A percentile compares a stretch with the other conserved stretches of the same genome.
Conservation (phyloP, 768 basidiomycete genomes). For the Collybiopsis confluens region DNA sequence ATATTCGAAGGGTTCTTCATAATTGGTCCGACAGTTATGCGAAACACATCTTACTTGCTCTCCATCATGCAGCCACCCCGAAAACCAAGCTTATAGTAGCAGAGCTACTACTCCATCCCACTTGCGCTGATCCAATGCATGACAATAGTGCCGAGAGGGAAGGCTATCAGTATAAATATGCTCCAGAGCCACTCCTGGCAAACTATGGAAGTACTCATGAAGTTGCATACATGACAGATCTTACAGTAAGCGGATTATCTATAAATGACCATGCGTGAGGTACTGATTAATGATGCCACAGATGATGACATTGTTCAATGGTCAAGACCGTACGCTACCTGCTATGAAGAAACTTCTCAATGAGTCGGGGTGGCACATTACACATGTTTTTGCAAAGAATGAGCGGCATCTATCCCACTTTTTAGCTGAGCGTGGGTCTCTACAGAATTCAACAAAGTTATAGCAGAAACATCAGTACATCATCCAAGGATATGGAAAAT, state of each 20-base stretch:
- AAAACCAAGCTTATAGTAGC: conserved; percentile 23
- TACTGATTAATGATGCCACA: no score
- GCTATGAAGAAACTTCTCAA: no score
- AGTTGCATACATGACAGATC: conserved; percentile 5
- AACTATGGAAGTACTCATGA: conserved; percentile 6
- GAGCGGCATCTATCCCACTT: no score
- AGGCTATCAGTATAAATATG: not conserved
- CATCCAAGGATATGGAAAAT: no score
- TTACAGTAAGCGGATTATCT: conserved; percentile 14
- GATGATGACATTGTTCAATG: no score
- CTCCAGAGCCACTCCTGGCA: conserved; percentile 6
- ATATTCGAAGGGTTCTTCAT: conserved; percentile 45
- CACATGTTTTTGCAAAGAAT: no score
- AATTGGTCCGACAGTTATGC: conserved; percentile 43
- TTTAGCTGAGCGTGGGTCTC: no score
- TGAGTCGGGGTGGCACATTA: no score
- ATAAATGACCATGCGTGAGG: not conserved
- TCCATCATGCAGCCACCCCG: conserved; percentile 19
- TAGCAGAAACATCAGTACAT: no score
- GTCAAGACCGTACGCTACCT: no score
- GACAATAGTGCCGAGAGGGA: not conserved
- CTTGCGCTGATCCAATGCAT: not conserved
- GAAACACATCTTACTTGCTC: conserved; percentile 18
- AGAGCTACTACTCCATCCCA: conserved; percentile 19
- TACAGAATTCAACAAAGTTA: no score